Conservation (phyloP, 306 rosid genomes). For the Cercis canadensis region DNA sequence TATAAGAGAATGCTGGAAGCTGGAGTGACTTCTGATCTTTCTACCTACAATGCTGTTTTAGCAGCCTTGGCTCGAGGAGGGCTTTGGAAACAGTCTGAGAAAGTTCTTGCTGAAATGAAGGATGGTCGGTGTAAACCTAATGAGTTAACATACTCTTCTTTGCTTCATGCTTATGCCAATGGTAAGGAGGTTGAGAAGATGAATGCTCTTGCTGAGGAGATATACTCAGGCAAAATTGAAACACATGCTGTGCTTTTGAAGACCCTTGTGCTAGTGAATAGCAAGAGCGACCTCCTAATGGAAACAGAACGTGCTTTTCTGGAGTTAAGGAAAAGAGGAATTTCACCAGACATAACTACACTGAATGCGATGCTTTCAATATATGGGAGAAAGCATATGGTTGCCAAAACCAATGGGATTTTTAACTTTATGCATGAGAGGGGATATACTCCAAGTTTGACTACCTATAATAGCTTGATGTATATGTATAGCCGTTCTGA, state of each 20-base stretch:
- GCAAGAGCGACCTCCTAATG: conserved; percentile 77
- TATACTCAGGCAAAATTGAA: conserved; percentile 70
- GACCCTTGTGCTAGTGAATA: conserved; percentile 84
- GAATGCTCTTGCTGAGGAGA: conserved; percentile 74
- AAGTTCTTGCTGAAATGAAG: conserved; percentile 81
- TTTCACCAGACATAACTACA: conserved; percentile 76
- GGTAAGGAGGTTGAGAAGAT: conserved; percentile 73
- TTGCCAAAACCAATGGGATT: conserved; percentile 73
- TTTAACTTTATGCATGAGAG: conserved; percentile 68
- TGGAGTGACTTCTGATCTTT: conserved; percentile 86
- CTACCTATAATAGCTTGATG: conserved; percentile 92
- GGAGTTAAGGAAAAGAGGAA: conserved; percentile 64
- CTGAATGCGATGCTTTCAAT: conserved; percentile 91
- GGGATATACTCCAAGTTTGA: conserved; percentile 86
- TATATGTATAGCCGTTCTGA: conserved; percentile 85
- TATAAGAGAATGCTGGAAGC: conserved; percentile 88
- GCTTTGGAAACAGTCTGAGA: conserved; percentile 90
- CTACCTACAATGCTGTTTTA: conserved; percentile 85
- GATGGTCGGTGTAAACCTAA: conserved; percentile 78
- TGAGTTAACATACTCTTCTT: conserved; percentile 80
- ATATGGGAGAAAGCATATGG: conserved; percentile 86
- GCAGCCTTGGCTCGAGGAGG: conserved; percentile 96
- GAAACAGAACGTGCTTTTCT: conserved; percentile 83
- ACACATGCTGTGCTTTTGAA: conserved; percentile 76
- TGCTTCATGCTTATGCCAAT: conserved; percentile 94